Conservation (phyloP, 2,329 filamentous ascomycete genomes). For the Neoscytalidium dimidiatum region DNA sequence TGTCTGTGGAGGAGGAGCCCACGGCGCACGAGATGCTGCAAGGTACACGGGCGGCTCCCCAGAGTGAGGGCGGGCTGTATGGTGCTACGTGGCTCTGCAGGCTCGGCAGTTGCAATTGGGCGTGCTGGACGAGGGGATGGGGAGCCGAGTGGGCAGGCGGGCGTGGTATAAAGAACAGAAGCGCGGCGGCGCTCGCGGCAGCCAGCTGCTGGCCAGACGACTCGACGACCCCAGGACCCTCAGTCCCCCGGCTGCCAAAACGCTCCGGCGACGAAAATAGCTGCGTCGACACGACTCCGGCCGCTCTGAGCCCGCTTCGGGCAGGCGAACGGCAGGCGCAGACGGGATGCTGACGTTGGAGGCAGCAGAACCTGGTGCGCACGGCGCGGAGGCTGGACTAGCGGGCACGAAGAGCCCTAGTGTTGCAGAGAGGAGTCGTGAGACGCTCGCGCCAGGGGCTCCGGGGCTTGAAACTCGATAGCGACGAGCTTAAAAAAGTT, state of each 20-base stretch:
- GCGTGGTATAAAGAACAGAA: constrained; percentile 9
- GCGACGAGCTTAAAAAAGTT: constrained; percentile 18
- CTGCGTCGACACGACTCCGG: not conserved
- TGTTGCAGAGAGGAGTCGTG: constrained; percentile 15
- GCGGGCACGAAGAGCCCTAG: constrained; percentile 10
- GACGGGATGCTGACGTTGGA: constrained; percentile 12
- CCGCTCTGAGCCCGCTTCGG: not conserved
- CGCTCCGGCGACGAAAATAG: constrained; percentile 4
- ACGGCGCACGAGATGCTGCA: constrained; percentile 6
- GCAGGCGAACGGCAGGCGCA: constrained; percentile 6
- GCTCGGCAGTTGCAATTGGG: constrained; percentile 11
- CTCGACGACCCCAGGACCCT: not conserved
- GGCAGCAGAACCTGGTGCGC: not conserved
- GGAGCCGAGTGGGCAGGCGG: constrained; percentile 6
- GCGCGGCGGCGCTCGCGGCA: not conserved
- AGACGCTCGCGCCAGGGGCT: constrained; percentile 18
- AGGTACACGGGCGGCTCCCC: constrained; percentile 11
- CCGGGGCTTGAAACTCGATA: constrained; percentile 18
- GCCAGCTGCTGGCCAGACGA: too few species aligned
- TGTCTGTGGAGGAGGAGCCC: not conserved
- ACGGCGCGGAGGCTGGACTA: constrained; percentile 21
- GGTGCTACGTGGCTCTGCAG: constrained; percentile 19
- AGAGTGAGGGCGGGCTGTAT: constrained; percentile 12
- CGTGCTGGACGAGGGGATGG: constrained; percentile 6
- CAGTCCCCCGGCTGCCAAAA: not conserved